Percentiles rank a stretch among this genome's conserved stretches.
These are phyloP conservation scores for Pythium brassicae DNA, from an alignment of 352 stramenopile genomes.

Conservation along the genomic window DNA sequence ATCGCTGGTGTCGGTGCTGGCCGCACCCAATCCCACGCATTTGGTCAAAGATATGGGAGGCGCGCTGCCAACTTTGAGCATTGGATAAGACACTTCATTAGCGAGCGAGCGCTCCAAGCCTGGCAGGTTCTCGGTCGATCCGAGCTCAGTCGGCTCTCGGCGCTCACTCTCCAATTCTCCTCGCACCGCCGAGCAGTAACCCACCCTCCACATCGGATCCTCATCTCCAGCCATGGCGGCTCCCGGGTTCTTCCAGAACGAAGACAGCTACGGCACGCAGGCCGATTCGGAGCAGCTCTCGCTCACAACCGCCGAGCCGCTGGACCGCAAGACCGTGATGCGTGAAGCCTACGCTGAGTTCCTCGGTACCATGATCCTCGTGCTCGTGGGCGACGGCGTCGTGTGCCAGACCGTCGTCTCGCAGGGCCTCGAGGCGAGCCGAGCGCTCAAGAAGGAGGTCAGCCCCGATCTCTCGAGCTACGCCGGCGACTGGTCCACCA, in stretches of 20 bases:
- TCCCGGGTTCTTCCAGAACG: conserved; percentile 26
- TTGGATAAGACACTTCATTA: too few species aligned
- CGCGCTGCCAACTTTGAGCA: too few species aligned
- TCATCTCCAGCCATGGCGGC: conserved; percentile 16
- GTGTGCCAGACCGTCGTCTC: conserved; percentile 59
- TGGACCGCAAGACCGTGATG: conserved; percentile 27
- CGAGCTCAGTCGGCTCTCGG: not conserved
- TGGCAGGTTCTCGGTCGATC: too few species aligned
- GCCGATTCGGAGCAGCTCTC: conserved; percentile 42
- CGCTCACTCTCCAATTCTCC: not conserved
- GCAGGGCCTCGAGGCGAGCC: conserved; percentile 50
- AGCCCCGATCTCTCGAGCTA: conserved; percentile 44
- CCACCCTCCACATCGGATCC: not conserved
- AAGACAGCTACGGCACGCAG: conserved; percentile 16
- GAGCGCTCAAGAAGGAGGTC: conserved; percentile 40
- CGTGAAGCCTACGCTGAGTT: conserved; percentile 41
- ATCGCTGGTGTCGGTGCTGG: too few species aligned
- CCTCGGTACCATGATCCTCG: conserved; percentile 57
- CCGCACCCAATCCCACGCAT: too few species aligned
- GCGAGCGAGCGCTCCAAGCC: too few species aligned
- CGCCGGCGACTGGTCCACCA: conserved; percentile 66
- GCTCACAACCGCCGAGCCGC: conserved; percentile 36
- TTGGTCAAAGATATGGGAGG: too few species aligned
- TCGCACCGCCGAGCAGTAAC: not conserved
- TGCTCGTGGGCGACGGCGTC: conserved; percentile 49